A percentile compares a stretch with the other conserved stretches of the same genome.
Evolutionary conservation across 805 yeast species (phyloP).

Genomic region (Lachancea nothofagi): DNA sequence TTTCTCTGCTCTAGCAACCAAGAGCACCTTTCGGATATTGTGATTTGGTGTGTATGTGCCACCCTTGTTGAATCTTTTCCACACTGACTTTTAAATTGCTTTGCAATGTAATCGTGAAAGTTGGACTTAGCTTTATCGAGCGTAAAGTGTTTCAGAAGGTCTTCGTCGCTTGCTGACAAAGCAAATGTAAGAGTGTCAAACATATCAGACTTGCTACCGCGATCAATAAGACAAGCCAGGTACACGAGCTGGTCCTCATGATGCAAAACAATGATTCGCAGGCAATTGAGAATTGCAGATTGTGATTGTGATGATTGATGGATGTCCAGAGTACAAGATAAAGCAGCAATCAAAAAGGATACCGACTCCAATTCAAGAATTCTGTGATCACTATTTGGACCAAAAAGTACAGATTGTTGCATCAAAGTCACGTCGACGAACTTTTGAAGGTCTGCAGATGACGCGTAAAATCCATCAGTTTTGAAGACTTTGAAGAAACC

Average conservation of each 20-base stretch:
- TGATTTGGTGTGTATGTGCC: too few relatives aligned
- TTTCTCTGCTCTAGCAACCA: slow-evolving; percentile 10
- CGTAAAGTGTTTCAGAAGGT: background rate
- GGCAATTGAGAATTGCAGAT: slow-evolving; percentile 22
- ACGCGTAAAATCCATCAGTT: background rate
- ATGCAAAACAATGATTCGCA: slow-evolving; percentile 33
- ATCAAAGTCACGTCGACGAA: slow-evolving; percentile 29
- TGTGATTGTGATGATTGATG: background rate
- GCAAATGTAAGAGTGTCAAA: background rate
- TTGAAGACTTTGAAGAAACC: background rate
- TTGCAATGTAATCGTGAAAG: background rate
- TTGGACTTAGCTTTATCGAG: background rate
- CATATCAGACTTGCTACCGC: slow-evolving; percentile 13
- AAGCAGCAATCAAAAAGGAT: background rate
- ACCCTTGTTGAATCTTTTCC: background rate
- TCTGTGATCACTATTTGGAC: slow-evolving; percentile 31
- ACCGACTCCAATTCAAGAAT: slow-evolving; percentile 25
- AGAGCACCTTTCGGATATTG: background rate
- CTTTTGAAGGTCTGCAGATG: background rate
- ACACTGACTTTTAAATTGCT: background rate
- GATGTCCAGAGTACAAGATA: background rate
- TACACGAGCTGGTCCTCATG: slow-evolving; percentile 27
- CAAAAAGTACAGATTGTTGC: slow-evolving; percentile 30
- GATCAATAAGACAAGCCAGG: slow-evolving; percentile 26
- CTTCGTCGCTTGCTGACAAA: slow-evolving; percentile 8